Evolutionary conservation across 768 basidiomycete genomes (phyloP).

Genomic region (Chalciporus sphaerocephalus): DNA sequence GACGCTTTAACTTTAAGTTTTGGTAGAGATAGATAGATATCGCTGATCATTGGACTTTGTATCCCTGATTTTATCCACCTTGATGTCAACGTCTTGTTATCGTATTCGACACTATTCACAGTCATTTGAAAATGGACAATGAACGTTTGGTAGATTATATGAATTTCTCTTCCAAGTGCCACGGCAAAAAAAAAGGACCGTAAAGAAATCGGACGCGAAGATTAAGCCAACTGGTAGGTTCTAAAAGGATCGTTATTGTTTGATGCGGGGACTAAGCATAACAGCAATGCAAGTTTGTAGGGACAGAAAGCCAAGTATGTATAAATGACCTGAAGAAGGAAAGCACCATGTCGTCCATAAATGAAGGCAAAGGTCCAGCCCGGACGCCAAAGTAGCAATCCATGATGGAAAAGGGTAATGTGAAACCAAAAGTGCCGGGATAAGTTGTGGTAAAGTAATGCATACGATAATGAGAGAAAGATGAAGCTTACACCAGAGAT

Average conservation of each 20-base stretch:
- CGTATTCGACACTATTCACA: background rate
- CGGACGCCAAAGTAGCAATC: slow-evolving; percentile 26
- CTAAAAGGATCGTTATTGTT: slow-evolving; percentile 26
- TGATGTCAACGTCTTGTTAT: background rate
- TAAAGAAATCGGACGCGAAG: slow-evolving; percentile 12
- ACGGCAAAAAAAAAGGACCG: background rate
- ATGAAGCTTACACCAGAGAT: slow-evolving; percentile 22
- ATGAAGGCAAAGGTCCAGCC: slow-evolving; percentile 9
- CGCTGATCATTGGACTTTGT: background rate
- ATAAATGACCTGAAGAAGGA: slow-evolving; percentile 28
- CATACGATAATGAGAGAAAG: slow-evolving; percentile 29
- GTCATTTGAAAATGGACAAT: background rate
- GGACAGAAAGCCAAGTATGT: slow-evolving; percentile 22
- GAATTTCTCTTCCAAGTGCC: slow-evolving; percentile 8
- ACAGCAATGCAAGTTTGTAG: slow-evolving; percentile 31
- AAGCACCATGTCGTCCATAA: slow-evolving; percentile 25
- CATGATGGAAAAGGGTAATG: slow-evolving; percentile 10
- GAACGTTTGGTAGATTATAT: background rate
- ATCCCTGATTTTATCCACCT: background rate
- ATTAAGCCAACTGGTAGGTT: slow-evolving; percentile 22
- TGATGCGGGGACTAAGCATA: slow-evolving; percentile 22
- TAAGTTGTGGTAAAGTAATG: slow-evolving; percentile 21
- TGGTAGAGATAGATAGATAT: background rate
- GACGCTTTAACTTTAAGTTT: slow-evolving; percentile 9
- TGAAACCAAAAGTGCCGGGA: slow-evolving; percentile 11